These are phyloP conservation scores for Penicillium janthinellum DNA, from an alignment of 2,329 filamentous ascomycete species.

Conservation along the genomic window DNA sequence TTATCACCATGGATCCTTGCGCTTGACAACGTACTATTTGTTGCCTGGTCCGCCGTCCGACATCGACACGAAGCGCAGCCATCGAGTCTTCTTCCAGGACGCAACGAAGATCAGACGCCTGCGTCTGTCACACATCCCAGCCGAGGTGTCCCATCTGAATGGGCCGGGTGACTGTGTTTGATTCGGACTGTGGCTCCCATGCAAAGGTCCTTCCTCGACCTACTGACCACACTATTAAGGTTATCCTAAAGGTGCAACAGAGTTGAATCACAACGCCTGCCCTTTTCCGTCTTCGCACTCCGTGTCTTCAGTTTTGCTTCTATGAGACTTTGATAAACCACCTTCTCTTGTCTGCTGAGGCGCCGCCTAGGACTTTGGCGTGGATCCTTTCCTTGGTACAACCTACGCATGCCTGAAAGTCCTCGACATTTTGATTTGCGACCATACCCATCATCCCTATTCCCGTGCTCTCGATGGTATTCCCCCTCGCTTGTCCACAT, in stretches of 20 bases:
- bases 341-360: no score
- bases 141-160: neutral
- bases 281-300: neutral
- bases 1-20: neutral
- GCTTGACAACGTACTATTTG: no score
- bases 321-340: neutral
- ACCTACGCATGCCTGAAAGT: no score
- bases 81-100: neutral
- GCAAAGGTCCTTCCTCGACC: neutral
- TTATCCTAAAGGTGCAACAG: neutral
- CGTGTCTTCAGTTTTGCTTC: neutral
- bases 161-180: neutral
- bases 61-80: no score
- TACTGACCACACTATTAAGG: neutral
- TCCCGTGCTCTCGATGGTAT: no score
- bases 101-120: conserved; percentile 3
- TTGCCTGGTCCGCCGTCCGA: no score
- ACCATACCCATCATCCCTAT: no score
- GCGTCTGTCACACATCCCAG: conserved; percentile 8
- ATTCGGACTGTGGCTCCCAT: neutral
- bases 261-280: neutral
- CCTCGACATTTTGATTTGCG: no score
- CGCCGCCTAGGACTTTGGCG: no score
- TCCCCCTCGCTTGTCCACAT: no score
- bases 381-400: no score